These are phyloP conservation scores for Obelidium mucronatum DNA, from an alignment of 192 early-diverging fungal species.

Conservation along the genomic window DNA sequence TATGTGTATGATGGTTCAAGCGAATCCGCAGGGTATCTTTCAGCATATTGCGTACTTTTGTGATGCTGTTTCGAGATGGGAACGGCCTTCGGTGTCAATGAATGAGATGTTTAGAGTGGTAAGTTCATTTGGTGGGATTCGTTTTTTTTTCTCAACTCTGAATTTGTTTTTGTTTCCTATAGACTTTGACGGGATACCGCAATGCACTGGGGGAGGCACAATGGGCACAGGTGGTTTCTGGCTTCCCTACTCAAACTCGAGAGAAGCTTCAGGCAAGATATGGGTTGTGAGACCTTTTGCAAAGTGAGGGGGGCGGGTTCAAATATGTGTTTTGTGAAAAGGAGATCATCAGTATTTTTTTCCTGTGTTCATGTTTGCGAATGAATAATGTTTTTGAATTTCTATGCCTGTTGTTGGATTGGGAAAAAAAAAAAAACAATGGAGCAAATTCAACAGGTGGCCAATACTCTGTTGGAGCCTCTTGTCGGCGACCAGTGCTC, in stretches of 20 bases:
- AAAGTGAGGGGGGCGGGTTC: too few relatives aligned
- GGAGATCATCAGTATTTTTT: too few relatives aligned
- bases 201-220: constrained; percentile 70
- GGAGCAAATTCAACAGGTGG: too few relatives aligned
- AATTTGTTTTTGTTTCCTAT: background rate
- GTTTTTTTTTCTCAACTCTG: background rate
- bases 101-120: constrained; percentile 72
- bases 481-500: constrained; percentile 85
- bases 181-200: constrained; percentile 68
- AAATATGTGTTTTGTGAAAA: too few relatives aligned
- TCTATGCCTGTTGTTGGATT: too few relatives aligned
- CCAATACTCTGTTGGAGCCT: constrained; percentile 54
- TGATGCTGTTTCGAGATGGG: constrained; percentile 68
- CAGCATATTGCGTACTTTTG: constrained; percentile 29
- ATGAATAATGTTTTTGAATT: too few relatives aligned
- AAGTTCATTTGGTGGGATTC: background rate
- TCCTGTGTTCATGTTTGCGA: too few relatives aligned
- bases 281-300: background rate
- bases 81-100: constrained; percentile 66
- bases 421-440: too few relatives aligned
- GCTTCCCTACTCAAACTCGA: constrained; percentile 28
- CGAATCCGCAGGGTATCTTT: constrained; percentile 79
- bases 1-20: constrained; percentile 89
- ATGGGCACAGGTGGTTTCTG: constrained; percentile 55
- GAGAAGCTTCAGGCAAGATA: constrained; percentile 35